These are phyloP conservation scores for peach (Prunus persica) DNA, from an alignment of 306 rosid species.

Conservation along the genomic window DNA sequence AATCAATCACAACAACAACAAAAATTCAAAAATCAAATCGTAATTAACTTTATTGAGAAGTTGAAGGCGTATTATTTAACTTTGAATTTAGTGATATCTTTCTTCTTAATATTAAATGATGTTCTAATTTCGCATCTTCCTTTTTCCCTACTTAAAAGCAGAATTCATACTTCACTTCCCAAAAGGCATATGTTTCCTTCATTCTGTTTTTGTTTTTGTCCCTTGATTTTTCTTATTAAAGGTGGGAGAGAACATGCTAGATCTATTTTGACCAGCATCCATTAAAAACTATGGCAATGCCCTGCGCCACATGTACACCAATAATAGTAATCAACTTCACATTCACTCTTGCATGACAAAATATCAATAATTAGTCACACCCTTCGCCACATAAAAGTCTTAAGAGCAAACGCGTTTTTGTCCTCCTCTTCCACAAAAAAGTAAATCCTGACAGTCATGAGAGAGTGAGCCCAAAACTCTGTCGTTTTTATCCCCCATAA, in stretches of 20 bases:
- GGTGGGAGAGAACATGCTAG: neutral
- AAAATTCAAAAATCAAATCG: no score
- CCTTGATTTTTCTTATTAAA: neutral
- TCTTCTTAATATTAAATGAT: no score
- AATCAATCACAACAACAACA: no score
- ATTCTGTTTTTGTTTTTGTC: neutral
- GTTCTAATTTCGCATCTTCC: no score
- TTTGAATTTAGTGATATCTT: no score
- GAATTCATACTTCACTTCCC: neutral
- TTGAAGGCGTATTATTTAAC: neutral
- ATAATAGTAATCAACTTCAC: neutral
- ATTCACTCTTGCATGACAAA: neutral
- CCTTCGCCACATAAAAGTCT: conserved; percentile 17
- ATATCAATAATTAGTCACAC: neutral
- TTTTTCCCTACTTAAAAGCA: no score
- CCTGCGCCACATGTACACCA: no score
- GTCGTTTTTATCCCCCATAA: neutral
- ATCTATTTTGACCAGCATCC: no score
- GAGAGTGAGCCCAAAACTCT: neutral
- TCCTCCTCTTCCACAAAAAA: neutral
- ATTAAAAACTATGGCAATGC: no score
- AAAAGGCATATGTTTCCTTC: neutral
- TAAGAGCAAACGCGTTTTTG: neutral
- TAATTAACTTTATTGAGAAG: neutral
- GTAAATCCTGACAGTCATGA: neutral